Base-by-base conservation (phyloP, 768 basidiomycete genomes). In the Kondoa malvinella region DNA sequence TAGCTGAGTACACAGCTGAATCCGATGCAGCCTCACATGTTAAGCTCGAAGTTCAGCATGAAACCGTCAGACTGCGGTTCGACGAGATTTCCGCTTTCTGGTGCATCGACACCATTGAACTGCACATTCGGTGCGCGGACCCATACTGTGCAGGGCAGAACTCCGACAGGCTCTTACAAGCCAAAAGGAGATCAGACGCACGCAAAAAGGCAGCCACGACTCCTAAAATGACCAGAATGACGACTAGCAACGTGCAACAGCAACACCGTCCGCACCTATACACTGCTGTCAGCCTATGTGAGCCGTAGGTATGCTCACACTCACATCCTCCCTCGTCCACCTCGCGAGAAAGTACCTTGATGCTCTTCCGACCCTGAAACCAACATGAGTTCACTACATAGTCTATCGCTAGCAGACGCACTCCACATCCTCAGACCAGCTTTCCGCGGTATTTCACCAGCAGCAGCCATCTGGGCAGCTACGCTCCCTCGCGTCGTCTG, bases 401-500 rank as follows among this genome's bases (percentile, higher is more conserved):
- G 21, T 50, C 12, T 8, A 50, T 8, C 8, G 21, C 8, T 8
- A 8, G 40, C 8, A 21, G 21, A 50, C 40, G 40, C 40, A 50
- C 74, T 61, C 66, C 69, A 75, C 73, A 75, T 75, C 56, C 70
- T 66, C 50, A 75, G 67, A 4, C 73, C 74, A 33, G 71, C 74
- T 65, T 75, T 74, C 65, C 74, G 74, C 0, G 74, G 74, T 34
- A 75, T 75, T 65, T 73, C 69, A 1, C 74, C 74, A 40, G 72
- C 73, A 8, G 74, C 74, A 17, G 74, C 74, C 70, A 72, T 71
- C 66, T 70, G 62, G 4, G 69, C 25, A 3, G 70, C 65, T 3
- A 70, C 68, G 27, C 57, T 64, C 16, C 69, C 69, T 64, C 69
- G 8, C n/a, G n/a, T 50, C 40, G 40, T 50, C 40, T 50, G 40